A percentile compares a stretch with the other conserved stretches of the same genome.
Evolutionary conservation across 345 rosid genomes (phyloP).

Genomic region (Lagerstroemia speciosa): DNA sequence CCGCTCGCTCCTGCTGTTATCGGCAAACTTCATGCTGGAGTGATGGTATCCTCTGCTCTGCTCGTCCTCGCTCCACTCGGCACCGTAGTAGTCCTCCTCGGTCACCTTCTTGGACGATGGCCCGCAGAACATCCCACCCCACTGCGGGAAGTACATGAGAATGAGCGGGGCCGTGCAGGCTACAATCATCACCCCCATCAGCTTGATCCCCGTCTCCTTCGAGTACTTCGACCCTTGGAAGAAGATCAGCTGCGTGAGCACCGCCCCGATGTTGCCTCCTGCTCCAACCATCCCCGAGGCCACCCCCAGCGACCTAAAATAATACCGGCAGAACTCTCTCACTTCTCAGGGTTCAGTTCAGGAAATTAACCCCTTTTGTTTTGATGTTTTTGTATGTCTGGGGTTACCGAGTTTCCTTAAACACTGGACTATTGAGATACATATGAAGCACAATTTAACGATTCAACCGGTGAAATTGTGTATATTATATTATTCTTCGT

Average conservation of each 20-base stretch:
- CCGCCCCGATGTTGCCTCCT: constrained; percentile 85
- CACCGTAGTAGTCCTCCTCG: constrained; percentile 72
- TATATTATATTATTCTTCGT: too few relatives aligned
- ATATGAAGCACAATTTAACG: too few relatives aligned
- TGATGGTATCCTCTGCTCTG: constrained; percentile 38
- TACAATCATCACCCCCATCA: constrained; percentile 74
- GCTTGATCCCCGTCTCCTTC: constrained; percentile 63
- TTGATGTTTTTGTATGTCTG: too few relatives aligned
- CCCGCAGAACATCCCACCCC: constrained; percentile 93
- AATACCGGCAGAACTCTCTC: not conserved
- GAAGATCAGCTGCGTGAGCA: constrained; percentile 70
- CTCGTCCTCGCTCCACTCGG: constrained; percentile 65
- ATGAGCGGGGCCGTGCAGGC: constrained; percentile 59
- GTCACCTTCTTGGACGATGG: constrained; percentile 40
- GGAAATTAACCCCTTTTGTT: not conserved
- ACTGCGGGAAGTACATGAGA: constrained; percentile 70
- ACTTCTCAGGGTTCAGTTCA: not conserved
- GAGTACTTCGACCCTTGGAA: constrained; percentile 76
- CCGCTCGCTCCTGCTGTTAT: constrained; percentile 59
- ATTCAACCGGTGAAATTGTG: too few relatives aligned
- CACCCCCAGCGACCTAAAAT: constrained; percentile 64
- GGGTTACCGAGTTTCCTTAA: too few relatives aligned
- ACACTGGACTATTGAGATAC: too few relatives aligned
- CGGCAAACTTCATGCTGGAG: constrained; percentile 60
- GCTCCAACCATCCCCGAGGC: constrained; percentile 89